Evolutionary conservation across 148 eudicot genomes (phyloP).

Genomic region (Rhododendron ovatum): DNA sequence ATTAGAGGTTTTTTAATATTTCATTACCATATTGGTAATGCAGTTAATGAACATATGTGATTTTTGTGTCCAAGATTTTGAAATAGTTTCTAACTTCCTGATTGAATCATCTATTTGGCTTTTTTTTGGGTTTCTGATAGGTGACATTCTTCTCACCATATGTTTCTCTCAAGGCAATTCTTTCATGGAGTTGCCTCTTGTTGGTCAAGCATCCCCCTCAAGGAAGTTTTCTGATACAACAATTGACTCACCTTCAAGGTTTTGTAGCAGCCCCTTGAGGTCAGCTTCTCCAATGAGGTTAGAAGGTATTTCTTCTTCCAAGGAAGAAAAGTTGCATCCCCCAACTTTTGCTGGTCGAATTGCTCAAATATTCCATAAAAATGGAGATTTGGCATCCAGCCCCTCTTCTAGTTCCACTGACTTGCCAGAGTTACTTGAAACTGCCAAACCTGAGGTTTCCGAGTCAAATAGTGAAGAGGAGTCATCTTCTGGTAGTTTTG

Average conservation of each 20-base stretch:
- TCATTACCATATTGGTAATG: background rate
- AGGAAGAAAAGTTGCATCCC: conserved; percentile 41
- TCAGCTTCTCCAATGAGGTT: conserved; percentile 42
- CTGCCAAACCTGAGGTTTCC: conserved; percentile 24
- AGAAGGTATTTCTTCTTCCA: conserved; percentile 33
- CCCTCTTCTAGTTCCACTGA: conserved; percentile 18
- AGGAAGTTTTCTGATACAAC: conserved; percentile 27
- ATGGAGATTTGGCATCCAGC: conserved; percentile 24
- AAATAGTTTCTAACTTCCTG: background rate
- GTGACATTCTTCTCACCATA: conserved; percentile 82
- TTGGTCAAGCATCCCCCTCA: conserved; percentile 15
- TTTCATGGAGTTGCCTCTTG: conserved; percentile 29
- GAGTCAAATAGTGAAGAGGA: conserved; percentile 39
- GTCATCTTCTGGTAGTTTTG: conserved; percentile 40
- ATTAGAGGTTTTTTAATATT: background rate
- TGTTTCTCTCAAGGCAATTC: conserved; percentile 66
- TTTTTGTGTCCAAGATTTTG: background rate
- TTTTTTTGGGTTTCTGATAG: conserved; percentile 22
- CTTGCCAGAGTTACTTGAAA: conserved; percentile 35
- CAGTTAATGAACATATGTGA: background rate
- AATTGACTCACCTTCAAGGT: conserved; percentile 36
- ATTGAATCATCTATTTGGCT: conserved; percentile 2
- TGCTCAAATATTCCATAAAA: conserved; percentile 46
- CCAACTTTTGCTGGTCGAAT: conserved; percentile 34
- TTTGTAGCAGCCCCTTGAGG: conserved; percentile 32